These are phyloP conservation scores for Candida xyloterini DNA, from an alignment of 805 yeast species.

Conservation along the genomic window DNA sequence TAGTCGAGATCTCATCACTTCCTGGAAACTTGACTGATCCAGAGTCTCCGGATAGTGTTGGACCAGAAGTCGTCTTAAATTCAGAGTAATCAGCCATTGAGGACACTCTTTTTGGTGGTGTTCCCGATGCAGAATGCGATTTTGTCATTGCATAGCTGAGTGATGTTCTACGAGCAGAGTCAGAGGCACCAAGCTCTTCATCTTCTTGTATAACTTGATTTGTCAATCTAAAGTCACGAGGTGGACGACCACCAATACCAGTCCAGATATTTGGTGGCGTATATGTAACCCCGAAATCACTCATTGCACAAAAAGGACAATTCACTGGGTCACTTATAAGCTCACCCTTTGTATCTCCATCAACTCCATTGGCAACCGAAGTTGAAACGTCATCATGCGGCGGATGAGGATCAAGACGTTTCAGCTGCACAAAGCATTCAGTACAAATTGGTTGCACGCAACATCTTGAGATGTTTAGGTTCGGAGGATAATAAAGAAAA, in stretches of 20 bases:
- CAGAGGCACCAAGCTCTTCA: slow-evolving; percentile 9
- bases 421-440: slow-evolving; percentile 95
- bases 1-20: not conserved
- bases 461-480: slow-evolving; percentile 77
- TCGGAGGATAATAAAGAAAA: slow-evolving; percentile 77
- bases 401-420: slow-evolving; percentile 87
- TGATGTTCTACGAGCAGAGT: slow-evolving; percentile 18
- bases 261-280: slow-evolving; percentile 58
- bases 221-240: slow-evolving; percentile 37
- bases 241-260: slow-evolving; percentile 56
- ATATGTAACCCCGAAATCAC: slow-evolving; percentile 81
- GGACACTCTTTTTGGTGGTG: slow-evolving; percentile 24
- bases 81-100: slow-evolving; percentile 10
- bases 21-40: not conserved
- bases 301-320: slow-evolving; percentile 92
- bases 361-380: slow-evolving; percentile 19
- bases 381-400: slow-evolving; percentile 63
- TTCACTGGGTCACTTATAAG: slow-evolving; percentile 82
- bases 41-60: slow-evolving; percentile 1
- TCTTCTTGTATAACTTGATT: slow-evolving; percentile 25
- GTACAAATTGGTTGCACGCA: slow-evolving; percentile 93
- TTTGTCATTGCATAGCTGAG: slow-evolving; percentile 27
- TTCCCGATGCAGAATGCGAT: slow-evolving; percentile 27
- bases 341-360: slow-evolving; percentile 48
- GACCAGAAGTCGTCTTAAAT: not conserved